Conservation (phyloP, 306 rosid genomes). For the Nissolia schottii region DNA sequence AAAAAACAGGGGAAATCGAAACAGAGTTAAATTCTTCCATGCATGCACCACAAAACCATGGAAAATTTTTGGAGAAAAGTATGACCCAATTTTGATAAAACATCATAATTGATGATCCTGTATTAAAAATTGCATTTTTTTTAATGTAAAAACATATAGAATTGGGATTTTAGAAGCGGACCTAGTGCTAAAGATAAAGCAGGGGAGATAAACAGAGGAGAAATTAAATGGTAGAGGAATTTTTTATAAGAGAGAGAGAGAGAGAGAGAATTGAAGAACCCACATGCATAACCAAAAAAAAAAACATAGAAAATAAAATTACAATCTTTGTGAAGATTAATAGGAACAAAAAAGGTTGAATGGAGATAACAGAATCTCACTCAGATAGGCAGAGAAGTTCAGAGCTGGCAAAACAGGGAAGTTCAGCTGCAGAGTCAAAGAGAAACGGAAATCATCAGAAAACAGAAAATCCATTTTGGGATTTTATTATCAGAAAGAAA, state of each 20-base stretch:
- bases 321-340: background rate
- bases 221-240: background rate
- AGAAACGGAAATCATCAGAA: background rate
- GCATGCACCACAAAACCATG: background rate
- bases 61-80: background rate
- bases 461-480: background rate
- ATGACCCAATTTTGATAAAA: background rate
- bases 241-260: too few species aligned
- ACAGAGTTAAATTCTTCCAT: background rate
- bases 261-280: background rate
- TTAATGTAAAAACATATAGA: background rate
- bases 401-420: background rate
- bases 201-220: background rate
- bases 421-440: background rate
- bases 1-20: slow-evolving; percentile 10
- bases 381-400: background rate
- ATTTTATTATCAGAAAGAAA: background rate
- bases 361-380: background rate
- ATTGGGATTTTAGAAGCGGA: background rate
- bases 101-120: background rate
- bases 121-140: background rate
- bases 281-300: background rate
- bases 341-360: background rate
- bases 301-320: background rate
- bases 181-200: background rate